Evolutionary conservation across 495 filamentous ascomycete genomes (phyloP), one percentile per base, ranked within the genome.

Genomic region (Chaetomidium leptoderma): DNA sequence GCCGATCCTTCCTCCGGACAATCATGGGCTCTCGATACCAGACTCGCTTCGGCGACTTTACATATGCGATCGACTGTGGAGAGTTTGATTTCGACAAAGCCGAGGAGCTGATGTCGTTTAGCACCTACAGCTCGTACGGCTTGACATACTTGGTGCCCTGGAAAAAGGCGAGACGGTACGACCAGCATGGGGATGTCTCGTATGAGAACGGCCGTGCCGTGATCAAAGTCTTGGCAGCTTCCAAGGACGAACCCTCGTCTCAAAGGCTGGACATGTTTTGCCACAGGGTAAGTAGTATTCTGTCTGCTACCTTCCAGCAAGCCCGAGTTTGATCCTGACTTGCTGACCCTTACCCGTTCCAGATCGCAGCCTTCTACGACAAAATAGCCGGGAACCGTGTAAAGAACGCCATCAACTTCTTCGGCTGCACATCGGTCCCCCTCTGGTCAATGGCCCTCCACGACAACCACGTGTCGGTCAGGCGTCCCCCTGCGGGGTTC

Each of bases 11-110:
- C 1, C 53, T 56, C 10, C 21, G n/a, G 16, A 17, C 2, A 7
- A 36, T 47, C 42, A 56, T 56, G 53, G 43, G 53, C 0, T 3
- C 10, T 21, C 21, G 32, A 6, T 56, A 47, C 53, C 29, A 30
- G 0, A 43, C 30, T 26, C 30, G 40, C 3, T 56, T 35, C 33
- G 21, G 8, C 32, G 53, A 56, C 43, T 56, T 47, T 13, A 21
- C 29, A 8, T 37, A n/a, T 9, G 14, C 48, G 9, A 39, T 56
- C 32, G 11, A 39, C 33, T 37, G 8, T 27, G 10, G 9, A 11
- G 29, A 29, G 27, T 37, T 39, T 9, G n/a, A n/a, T n/a, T n/a
- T n/a, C n/a, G n/a, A n/a, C n/a, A n/a, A n/a, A n/a, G n/a, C n/a
- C n/a, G n/a, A n/a, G n/a, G n/a, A n/a, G 42, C 47, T 26, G 48